Evolutionary conservation across 169 alveolate genomes (phyloP).

Genomic region (Perkinsus marinus): DNA sequence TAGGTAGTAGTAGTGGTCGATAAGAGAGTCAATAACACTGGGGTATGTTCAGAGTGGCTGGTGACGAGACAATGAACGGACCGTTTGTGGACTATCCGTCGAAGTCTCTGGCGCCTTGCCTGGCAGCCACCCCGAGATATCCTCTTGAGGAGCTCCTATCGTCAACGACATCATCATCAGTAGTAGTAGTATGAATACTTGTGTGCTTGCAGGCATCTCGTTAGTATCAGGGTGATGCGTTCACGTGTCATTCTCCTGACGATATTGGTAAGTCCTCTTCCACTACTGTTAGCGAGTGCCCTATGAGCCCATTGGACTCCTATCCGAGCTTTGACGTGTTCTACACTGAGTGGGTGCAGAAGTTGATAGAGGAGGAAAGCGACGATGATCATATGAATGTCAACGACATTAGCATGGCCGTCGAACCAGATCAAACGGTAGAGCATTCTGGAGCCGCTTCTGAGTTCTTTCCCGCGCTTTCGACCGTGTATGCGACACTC

Average conservation of each 20-base stretch:
- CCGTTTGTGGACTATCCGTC: too few species aligned
- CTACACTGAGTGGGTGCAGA: neutral
- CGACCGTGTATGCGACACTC: neutral
- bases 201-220: too few species aligned
- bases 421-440: neutral
- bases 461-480: neutral
- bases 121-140: too few species aligned
- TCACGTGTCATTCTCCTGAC: neutral
- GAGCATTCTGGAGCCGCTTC: neutral
- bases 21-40: too few species aligned
- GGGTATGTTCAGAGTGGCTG: too few species aligned
- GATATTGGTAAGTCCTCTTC: neutral
- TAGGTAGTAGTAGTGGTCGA: too few species aligned
- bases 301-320: neutral
- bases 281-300: neutral
- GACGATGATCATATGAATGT: neutral
- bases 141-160: too few species aligned
- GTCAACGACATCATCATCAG: too few species aligned
- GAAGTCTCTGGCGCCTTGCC: too few species aligned
- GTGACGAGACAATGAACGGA: too few species aligned
- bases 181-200: too few species aligned
- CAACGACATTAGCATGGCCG: too few species aligned
- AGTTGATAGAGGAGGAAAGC: neutral
- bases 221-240: neutral
- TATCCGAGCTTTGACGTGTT: neutral